phyloP scores from a whole-genome alignment of 2,329 filamentous ascomycete species.

The Aspergillus amoenus region DNA sequence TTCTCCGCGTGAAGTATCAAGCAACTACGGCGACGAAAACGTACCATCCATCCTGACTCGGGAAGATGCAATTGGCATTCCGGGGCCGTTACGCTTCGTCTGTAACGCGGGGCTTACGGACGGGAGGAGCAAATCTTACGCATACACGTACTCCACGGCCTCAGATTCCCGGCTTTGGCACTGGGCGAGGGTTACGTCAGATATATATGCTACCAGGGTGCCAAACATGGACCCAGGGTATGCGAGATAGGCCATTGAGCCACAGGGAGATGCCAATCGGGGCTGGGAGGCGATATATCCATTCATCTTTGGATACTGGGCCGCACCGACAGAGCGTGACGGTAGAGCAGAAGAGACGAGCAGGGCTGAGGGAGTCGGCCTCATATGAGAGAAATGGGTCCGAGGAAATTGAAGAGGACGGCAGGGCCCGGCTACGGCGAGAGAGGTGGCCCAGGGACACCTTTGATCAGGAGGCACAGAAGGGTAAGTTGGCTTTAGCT shows the following conservation, averaged over 20 bases:
- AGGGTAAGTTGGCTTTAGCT: slow-evolving; percentile 46
- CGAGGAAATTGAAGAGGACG: slow-evolving; percentile 6
- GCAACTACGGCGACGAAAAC: neutral
- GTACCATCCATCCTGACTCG: neutral
- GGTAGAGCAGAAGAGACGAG: slow-evolving; percentile 35
- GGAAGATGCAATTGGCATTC: neutral
- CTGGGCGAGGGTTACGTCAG: neutral
- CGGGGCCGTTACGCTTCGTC: neutral
- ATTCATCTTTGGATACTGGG: neutral
- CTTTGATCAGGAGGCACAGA: slow-evolving; percentile 61
- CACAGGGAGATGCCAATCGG: neutral
- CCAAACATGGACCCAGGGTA: neutral
- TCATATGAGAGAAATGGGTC: neutral
- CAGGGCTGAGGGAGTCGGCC: slow-evolving; percentile 38
- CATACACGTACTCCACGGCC: neutral
- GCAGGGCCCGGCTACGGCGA: slow-evolving; percentile 1
- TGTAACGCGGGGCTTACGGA: neutral
- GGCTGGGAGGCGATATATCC: neutral
- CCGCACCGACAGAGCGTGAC: slow-evolving; percentile 13
- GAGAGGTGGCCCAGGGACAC: slow-evolving; percentile 31
- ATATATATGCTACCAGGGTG: neutral
- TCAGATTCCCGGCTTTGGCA: neutral
- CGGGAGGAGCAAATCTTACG: neutral
- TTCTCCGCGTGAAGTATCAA: neutral
- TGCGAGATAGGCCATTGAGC: neutral